Evolutionary conservation across 257 asterid species (phyloP), one percentile per base, ranked within the genome.

Genomic region (Salvia rosmarinus): DNA sequence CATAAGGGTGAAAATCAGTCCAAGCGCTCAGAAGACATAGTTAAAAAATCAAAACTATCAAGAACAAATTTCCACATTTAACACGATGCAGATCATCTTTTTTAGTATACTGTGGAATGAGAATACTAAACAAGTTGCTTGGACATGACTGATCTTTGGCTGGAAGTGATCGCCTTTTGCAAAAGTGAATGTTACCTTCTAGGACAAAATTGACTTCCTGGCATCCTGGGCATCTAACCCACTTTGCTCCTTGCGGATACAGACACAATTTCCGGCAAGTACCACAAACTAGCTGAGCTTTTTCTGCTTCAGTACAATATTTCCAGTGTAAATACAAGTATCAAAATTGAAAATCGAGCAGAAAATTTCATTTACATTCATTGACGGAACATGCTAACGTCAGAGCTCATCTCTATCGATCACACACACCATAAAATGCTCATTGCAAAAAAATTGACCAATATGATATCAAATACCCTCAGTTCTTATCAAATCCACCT

Each of bases 271-370:
- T 79, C 34, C 84, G 90, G 88, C 98, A 91, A 64, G 86, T 81
- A 77, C 99, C 96, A 86, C 98, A 94, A 55, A 91, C 92, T 77
- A 94, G 86, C 82, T 94, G 97, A 58, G 87, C 92, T 75, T 77
- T 84, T 50, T 84, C 98, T 90, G 90, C 82, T 79, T 57, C 75
- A 73, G 65, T 25, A 67, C n/a, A 55, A 56, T 12, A 30, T 61
- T 30, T 37, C 23, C 10, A 20, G 19, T 21, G 61, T 79, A 60
- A 62, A 75, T 62, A 73, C 40, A 32, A 39, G 23, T 12, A 46
- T 9, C 19, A n/a, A 73, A 77, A 50, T 17, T 35, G 49, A 17
- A 60, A 12, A 9, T 57, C 21, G 60, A 70, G 64, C 47, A 68
- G 28, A 14, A 56, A 40, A 62, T 37, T 54, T 8, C 14, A 25